Evolutionary conservation across 768 basidiomycete species (phyloP).

Genomic region (Termitomyces sp.): DNA sequence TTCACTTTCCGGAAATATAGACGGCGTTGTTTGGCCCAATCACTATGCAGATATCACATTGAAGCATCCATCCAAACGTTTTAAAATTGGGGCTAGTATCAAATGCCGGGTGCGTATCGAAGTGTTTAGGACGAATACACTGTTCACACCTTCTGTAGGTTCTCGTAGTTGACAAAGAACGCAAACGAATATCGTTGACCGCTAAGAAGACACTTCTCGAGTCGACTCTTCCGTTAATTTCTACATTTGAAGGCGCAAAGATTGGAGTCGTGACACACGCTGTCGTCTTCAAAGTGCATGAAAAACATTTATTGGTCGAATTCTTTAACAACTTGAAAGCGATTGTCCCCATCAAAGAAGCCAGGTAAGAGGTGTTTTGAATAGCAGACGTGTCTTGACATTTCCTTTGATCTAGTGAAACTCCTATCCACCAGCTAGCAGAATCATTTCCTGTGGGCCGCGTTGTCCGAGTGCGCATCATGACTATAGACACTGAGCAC

Average conservation of each 20-base stretch:
- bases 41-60: slow-evolving; percentile 95
- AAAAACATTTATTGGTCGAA: slow-evolving; percentile 80
- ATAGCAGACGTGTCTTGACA: neutral
- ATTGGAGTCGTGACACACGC: slow-evolving; percentile 75
- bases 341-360: slow-evolving; percentile 74
- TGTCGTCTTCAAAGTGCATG: slow-evolving; percentile 78
- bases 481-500: slow-evolving; percentile 54
- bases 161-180: slow-evolving; percentile 75
- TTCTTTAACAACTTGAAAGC: slow-evolving; percentile 90
- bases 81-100: slow-evolving; percentile 77
- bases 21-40: slow-evolving; percentile 90
- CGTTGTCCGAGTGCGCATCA: slow-evolving; percentile 80
- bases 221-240: slow-evolving; percentile 68
- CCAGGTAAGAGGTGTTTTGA: slow-evolving; percentile 54
- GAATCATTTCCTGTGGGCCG: slow-evolving; percentile 77
- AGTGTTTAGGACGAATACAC: neutral
- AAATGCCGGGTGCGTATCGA: slow-evolving; percentile 71
- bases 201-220: slow-evolving; percentile 89
- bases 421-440: slow-evolving; percentile 46
- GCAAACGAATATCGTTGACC: slow-evolving; percentile 80
- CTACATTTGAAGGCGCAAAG: slow-evolving; percentile 61
- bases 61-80: slow-evolving; percentile 89
- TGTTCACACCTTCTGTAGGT: slow-evolving; percentile 43
- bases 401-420: slow-evolving; percentile 50
- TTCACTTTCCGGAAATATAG: slow-evolving; percentile 80